phyloP scores from a whole-genome alignment of 1,139 yeast species.

The Candida pseudoviswanathii region DNA sequence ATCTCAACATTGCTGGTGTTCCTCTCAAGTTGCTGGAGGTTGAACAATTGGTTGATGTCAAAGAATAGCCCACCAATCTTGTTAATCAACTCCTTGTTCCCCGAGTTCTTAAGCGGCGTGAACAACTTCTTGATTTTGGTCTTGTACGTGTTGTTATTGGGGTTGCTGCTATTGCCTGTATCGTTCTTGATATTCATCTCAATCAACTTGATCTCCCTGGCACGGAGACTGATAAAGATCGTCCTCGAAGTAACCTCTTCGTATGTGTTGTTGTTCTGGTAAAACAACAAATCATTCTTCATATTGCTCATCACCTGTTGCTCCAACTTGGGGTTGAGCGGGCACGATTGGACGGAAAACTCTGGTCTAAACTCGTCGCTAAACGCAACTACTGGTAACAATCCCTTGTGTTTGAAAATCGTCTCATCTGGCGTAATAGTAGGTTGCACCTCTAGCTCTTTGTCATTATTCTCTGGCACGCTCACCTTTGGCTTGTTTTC shows the following conservation, averaged over 20 bases:
- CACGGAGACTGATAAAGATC: conserved; percentile 51
- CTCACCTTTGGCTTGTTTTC: conserved; percentile 13
- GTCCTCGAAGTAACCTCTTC: conserved; percentile 38
- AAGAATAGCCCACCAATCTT: conserved; percentile 28
- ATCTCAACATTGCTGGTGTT: conserved; percentile 7
- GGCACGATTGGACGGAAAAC: conserved; percentile 52
- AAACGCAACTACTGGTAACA: conserved; percentile 50
- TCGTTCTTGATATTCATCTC: conserved; percentile 35
- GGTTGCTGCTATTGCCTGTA: background rate
- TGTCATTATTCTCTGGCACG: conserved; percentile 3
- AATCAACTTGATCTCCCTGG: conserved; percentile 58
- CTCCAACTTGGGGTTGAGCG: conserved; percentile 53
- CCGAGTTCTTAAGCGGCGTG: conserved; percentile 36
- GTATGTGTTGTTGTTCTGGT: conserved; percentile 39
- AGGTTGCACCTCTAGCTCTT: conserved; percentile 9
- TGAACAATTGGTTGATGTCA: conserved; percentile 30
- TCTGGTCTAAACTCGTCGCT: conserved; percentile 56
- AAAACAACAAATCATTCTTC: conserved; percentile 55
- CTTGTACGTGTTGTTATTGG: conserved; percentile 27
- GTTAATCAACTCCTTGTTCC: conserved; percentile 31
- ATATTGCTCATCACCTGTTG: conserved; percentile 52
- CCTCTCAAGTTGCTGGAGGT: conserved; percentile 15
- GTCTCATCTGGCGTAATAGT: conserved; percentile 5
- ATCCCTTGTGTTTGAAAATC: conserved; percentile 22
- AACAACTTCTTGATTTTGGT: conserved; percentile 40